Conservation (phyloP, 1,284 basidiomycete genomes). For the Amylostereum areolatum region DNA sequence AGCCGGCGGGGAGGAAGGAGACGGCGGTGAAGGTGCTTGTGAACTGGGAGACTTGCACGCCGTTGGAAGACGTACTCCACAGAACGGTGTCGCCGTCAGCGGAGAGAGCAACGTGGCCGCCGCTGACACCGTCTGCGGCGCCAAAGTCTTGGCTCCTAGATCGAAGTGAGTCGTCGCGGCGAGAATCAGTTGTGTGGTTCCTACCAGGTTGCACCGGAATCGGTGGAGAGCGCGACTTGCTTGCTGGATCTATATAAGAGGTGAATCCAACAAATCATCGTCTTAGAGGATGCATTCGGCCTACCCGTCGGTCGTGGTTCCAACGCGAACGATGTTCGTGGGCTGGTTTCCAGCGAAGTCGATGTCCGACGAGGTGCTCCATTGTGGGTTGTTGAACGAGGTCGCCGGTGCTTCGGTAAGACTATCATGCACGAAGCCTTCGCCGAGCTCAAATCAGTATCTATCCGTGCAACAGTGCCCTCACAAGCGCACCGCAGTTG, state of each 20-base stretch:
- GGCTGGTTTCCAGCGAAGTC: constrained; percentile 55
- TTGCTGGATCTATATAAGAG: constrained; percentile 31
- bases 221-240: constrained; percentile 50
- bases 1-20: constrained; percentile 40
- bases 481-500: constrained; percentile 34
- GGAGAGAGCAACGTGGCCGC: constrained; percentile 54
- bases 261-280: neutral
- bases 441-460: too few relatives aligned
- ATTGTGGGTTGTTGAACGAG: constrained; percentile 41
- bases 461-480: neutral
- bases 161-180: too few relatives aligned
- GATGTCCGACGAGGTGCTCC: constrained; percentile 44
- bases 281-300: too few relatives aligned
- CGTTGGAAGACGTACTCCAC: constrained; percentile 44
- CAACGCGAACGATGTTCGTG: constrained; percentile 47
- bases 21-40: constrained; percentile 44
- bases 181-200: too few relatives aligned
- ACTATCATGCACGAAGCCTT: constrained; percentile 37
- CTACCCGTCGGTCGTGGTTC: constrained; percentile 36
- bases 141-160: constrained; percentile 45
- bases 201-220: constrained; percentile 50
- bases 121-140: constrained; percentile 42
- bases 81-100: constrained; percentile 53
- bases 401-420: constrained; percentile 38
- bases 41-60: constrained; percentile 47